These are phyloP conservation scores for Kazachstania taianensis DNA, from an alignment of 805 yeast genomes.

Conservation along the genomic window DNA sequence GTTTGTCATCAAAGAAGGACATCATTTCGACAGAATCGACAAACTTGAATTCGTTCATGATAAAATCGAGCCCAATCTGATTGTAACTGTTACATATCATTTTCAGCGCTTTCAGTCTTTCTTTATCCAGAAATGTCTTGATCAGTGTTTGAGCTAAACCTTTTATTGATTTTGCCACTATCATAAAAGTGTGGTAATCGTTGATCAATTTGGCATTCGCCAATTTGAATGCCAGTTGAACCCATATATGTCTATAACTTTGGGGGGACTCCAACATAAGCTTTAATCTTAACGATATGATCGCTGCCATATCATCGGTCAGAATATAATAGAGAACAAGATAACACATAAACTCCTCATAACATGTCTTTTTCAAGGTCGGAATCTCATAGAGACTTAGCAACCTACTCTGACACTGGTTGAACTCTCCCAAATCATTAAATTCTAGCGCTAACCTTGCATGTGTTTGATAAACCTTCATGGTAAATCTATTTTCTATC, in stretches of 20 bases:
- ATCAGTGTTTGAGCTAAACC: constrained; percentile 38
- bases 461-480: constrained; percentile 73
- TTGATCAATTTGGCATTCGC: constrained; percentile 28
- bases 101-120: constrained; percentile 46
- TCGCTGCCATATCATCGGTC: constrained; percentile 45
- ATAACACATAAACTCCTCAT: constrained; percentile 62
- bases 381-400: constrained; percentile 46
- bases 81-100: constrained; percentile 49
- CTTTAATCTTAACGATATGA: constrained; percentile 19
- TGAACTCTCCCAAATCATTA: constrained; percentile 84
- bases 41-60: constrained; percentile 35
- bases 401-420: constrained; percentile 85
- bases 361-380: constrained; percentile 27
- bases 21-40: constrained; percentile 30
- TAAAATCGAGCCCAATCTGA: constrained; percentile 32
- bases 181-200: constrained; percentile 48
- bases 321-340: constrained; percentile 64
- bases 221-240: constrained; percentile 24
- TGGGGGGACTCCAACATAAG: constrained; percentile 10
- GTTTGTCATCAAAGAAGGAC: constrained; percentile 35
- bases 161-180: constrained; percentile 31
- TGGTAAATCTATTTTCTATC: constrained; percentile 65
- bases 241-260: constrained; percentile 13
- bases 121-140: constrained; percentile 45
- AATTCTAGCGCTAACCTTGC: constrained; percentile 79